Base-by-base conservation (phyloP, 108 stramenopile genomes). In the Nannochloropsis gaditana region DNA sequence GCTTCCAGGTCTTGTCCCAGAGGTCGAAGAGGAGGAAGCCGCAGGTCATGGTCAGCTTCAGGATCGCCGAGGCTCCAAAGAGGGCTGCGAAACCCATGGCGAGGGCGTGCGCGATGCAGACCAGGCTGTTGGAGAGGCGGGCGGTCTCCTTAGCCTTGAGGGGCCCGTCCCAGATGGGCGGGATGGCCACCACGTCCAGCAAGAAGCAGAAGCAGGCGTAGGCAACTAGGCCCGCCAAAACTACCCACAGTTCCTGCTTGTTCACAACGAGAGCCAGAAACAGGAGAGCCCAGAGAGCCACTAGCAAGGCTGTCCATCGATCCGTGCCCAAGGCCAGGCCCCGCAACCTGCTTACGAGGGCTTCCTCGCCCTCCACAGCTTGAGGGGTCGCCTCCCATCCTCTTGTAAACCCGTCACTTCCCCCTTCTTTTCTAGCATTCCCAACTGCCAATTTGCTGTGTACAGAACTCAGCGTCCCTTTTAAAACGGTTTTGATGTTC, bases 1-100 rank as follows among this genome's bases (percentile, higher is more conserved):
- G 44, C n/a, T 84, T 84, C 45, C 44, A 17, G 59, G 84, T 47
- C 15, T 59, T 44, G 84, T 84, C 84, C 84, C 84, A 84, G 15
- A 59, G 45, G 45, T 84, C 84, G 84, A 84, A 84, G 21, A 84
- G 59, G 84, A 44, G 45, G 50, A 45, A 59, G 42, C 44, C 84
- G 59, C 59, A 73, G 15, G 59, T 73, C 59, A 73, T 73, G 59
- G 59, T 73, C 19, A 73, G 59, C n/a, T 73, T 73, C 59, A 73
- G 59, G 59, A 73, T 73, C 19, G 59, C 59, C 15, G 59, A 73
- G n/a, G 59, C 59, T n/a, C 59, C 59, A n/a, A 73, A 73, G 59
- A 73, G 59, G 59, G 59, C 59, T 2, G 59, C 59, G 59, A 73
- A n/a, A n/a, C 59, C 59, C 59, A 73, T 73, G 0, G 59, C 59